Conservation (phyloP, 1,284 basidiomycete genomes). For the Pseudozyma tsukubaensis region DNA sequence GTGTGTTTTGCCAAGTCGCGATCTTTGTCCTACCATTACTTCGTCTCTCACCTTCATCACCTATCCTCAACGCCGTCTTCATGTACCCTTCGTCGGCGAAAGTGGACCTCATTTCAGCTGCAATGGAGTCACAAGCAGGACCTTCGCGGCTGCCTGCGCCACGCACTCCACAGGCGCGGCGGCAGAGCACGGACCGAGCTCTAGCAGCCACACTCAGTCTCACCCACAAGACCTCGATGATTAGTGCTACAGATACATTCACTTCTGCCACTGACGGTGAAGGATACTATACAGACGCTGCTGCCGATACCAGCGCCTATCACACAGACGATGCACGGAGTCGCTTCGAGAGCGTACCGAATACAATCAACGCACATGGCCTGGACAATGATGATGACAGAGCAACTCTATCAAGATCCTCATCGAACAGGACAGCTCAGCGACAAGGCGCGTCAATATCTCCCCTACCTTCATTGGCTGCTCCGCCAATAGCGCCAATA, state of each 20-base stretch:
- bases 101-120: slow-evolving; percentile 3
- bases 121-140: slow-evolving; percentile 12
- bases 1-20: neutral
- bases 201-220: slow-evolving; percentile 25
- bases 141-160: slow-evolving; percentile 11
- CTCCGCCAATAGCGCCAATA: neutral
- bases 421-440: slow-evolving; percentile 19
- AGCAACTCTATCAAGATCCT: slow-evolving; percentile 1
- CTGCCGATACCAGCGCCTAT: slow-evolving; percentile 15
- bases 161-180: neutral
- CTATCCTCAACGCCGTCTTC: slow-evolving; percentile 3
- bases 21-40: neutral
- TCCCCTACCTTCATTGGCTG: neutral
- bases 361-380: slow-evolving; percentile 17
- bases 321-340: slow-evolving; percentile 17
- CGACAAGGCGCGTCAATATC: neutral
- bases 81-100: neutral
- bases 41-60: slow-evolving; percentile 7
- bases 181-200: slow-evolving; percentile 11
- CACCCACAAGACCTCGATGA: slow-evolving; percentile 32
- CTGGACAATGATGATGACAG: neutral
- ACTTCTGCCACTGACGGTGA: slow-evolving; percentile 36
- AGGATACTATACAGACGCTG: slow-evolving; percentile 42
- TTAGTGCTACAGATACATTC: slow-evolving; percentile 38
- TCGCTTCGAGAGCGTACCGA: slow-evolving; percentile 11